Base-by-base conservation (phyloP, 495 filamentous ascomycete species). In the Letharia columbiana region DNA sequence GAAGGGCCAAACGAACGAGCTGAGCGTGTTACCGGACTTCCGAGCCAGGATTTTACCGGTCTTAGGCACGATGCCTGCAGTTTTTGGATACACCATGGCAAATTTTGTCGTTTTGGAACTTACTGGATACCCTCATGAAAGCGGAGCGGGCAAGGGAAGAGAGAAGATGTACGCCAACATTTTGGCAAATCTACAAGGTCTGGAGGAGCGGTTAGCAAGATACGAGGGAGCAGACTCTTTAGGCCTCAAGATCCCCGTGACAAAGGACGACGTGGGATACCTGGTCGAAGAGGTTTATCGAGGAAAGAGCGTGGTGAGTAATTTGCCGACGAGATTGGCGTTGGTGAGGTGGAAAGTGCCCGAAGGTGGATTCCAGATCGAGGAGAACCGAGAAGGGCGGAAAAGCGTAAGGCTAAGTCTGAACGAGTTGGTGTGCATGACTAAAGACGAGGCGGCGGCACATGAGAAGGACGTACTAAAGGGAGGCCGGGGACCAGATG, bases 21-120 rank as follows among this genome's bases (percentile, higher is more conserved):
- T 98, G 8, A 89, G 91, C 40, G 88, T 95, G 1, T 78, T 98
- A 13, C 90, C 91, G 1, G 92, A 96, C 73, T 99, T 99, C 77
- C 82, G 94, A 11, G 89, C 95, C 23, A 86, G 94, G 33, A 98
- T 99, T 64, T 77, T 99, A 54, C 94, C 94, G 0, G 94, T 99
- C 0, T 76, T 99, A 23, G 94, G 94, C 5, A 98, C 94, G 0
- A 96, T 99, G 92, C 94, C 94, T 2, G 92, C 93, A 3, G 84
- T 97, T 0, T 99, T 99, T 77, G 94, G 94, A 18, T 90, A 95
- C 65, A 87, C 86, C 2, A 82, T 88, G 37, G 94, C 94, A 2
- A 99, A 97, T 73, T 90, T 96, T 69, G 85, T 98, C 47, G 91
- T 98, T 66, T 82, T 94, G 68, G 85, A 87, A 50, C 83, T 96